Evolutionary conservation across 345 rosid genomes (phyloP).

Genomic region (Raphanus sativus): DNA sequence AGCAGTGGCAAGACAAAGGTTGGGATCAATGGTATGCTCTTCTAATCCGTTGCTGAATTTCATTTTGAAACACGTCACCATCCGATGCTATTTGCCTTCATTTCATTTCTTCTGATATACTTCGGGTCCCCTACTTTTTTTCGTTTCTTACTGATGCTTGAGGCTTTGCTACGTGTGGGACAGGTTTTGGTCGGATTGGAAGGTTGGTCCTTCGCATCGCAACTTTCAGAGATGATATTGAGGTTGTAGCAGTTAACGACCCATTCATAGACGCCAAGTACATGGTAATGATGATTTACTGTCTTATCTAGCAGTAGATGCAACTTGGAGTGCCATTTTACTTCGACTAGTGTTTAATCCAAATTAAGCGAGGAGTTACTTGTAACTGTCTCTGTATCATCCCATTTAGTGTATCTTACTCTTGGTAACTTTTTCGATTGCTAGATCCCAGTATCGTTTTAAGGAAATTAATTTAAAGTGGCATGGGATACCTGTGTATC

Average conservation of each 20-base stretch:
- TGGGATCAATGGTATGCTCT: constrained; percentile 78
- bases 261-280: constrained; percentile 87
- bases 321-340: neutral
- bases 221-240: constrained; percentile 77
- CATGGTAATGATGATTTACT: constrained; percentile 59
- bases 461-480: neutral
- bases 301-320: neutral
- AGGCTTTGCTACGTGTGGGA: neutral
- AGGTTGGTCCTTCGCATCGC: constrained; percentile 87
- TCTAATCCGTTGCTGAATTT: neutral
- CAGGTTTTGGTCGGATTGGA: constrained; percentile 98
- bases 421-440: neutral
- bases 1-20: constrained; percentile 63
- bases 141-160: neutral
- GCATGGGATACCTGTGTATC: neutral
- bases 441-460: neutral
- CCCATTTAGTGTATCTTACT: neutral
- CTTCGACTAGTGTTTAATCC: neutral
- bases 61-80: neutral
- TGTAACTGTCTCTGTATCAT: neutral
- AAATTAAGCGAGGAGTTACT: too few species aligned
- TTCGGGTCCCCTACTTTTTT: neutral
- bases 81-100: neutral
- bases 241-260: constrained; percentile 89
- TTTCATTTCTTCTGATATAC: neutral